Evolutionary conservation across 2,329 filamentous ascomycete species (phyloP).

Genomic region (Phyllosticta paracitricarpa): DNA sequence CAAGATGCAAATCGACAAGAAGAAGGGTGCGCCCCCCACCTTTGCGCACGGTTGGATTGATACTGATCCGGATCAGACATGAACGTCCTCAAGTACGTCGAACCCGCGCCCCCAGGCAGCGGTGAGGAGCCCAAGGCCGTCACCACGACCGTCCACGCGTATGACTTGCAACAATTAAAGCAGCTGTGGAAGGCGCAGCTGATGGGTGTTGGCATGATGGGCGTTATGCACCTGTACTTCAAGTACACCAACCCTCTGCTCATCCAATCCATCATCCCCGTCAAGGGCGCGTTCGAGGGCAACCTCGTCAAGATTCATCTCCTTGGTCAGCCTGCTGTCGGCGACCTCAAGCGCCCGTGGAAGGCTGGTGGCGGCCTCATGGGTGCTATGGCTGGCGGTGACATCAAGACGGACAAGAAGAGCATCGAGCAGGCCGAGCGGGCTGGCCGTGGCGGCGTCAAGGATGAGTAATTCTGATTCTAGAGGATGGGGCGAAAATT

Average conservation of each 20-base stretch:
- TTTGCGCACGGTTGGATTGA: background rate
- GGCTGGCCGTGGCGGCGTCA: slow-evolving; percentile 40
- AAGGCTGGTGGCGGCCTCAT: slow-evolving; percentile 78
- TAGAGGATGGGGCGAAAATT: background rate
- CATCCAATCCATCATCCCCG: slow-evolving; percentile 96
- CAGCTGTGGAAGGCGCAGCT: slow-evolving; percentile 78
- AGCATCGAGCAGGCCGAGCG: slow-evolving; percentile 44
- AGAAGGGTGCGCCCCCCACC: slow-evolving; percentile 65
- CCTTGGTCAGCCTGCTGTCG: slow-evolving; percentile 73
- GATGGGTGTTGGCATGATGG: slow-evolving; percentile 98
- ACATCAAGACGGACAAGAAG: slow-evolving; percentile 73
- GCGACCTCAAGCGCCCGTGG: slow-evolving; percentile 92
- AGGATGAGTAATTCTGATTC: slow-evolving; percentile 37
- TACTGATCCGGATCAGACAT: slow-evolving; percentile 53
- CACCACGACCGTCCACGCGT: slow-evolving; percentile 91
- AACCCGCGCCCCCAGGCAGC: slow-evolving; percentile 86
- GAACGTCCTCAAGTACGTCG: slow-evolving; percentile 97
- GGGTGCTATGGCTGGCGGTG: slow-evolving; percentile 60
- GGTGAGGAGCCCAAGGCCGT: slow-evolving; percentile 90
- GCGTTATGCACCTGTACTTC: slow-evolving; percentile 96
- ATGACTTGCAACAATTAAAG: slow-evolving; percentile 81
- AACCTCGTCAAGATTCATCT: slow-evolving; percentile 96
- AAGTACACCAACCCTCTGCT: slow-evolving; percentile 99
- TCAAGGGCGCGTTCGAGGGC: slow-evolving; percentile 90
- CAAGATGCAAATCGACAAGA: slow-evolving; percentile 78